phyloP scores from a whole-genome alignment of 306 rosid species.

The Acacia melanoxylon region DNA sequence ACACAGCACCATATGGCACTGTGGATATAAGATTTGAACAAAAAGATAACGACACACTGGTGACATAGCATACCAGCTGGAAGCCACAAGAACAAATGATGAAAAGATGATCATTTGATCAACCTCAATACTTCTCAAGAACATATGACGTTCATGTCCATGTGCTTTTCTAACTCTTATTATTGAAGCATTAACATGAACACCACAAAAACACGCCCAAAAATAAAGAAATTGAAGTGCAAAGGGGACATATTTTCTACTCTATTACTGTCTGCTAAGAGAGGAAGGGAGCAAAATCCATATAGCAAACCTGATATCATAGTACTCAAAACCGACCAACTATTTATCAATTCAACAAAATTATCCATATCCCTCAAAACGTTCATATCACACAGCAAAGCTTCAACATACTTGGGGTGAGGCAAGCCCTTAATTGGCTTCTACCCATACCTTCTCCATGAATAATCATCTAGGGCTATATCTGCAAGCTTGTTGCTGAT shows the following conservation, averaged over 20 bases:
- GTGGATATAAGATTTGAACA: neutral
- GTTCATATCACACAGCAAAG: neutral
- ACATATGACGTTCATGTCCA: neutral
- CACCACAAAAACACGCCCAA: neutral
- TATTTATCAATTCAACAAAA: neutral
- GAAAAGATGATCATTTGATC: neutral
- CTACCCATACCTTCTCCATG: no score
- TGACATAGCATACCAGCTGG: neutral
- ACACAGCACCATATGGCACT: neutral
- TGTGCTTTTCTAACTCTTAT: neutral
- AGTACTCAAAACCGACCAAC: neutral
- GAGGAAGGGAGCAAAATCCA: neutral
- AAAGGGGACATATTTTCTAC: neutral
- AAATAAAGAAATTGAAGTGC: neutral
- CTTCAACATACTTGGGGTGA: slow-evolving; percentile 67
- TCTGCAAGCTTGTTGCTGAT: slow-evolving; percentile 89
- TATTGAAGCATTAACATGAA: neutral
- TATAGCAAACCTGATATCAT: neutral
- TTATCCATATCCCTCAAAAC: no score
- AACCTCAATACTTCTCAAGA: neutral
- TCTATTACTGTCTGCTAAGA: neutral
- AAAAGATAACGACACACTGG: neutral
- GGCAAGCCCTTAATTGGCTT: slow-evolving; percentile 96
- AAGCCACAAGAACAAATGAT: neutral
- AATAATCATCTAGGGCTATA: slow-evolving; percentile 89